These are phyloP conservation scores for Dendrobium catenatum DNA, from an alignment of 106 monocot genomes.

Conservation along the genomic window DNA sequence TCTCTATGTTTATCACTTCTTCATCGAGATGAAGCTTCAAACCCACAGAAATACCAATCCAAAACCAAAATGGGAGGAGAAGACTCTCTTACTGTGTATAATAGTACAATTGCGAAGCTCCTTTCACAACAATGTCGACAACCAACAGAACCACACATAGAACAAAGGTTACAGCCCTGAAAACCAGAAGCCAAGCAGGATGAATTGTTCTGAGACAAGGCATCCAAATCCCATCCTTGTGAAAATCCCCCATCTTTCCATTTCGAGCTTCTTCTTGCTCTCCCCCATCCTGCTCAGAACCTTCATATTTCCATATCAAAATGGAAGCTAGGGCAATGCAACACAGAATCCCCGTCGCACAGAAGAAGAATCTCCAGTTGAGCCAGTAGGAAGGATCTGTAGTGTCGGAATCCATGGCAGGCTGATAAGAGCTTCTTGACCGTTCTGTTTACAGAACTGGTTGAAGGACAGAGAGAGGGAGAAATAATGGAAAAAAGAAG, in stretches of 20 bases:
- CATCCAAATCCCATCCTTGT: conserved; percentile 53
- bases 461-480: too few relatives aligned
- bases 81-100: conserved; percentile 61
- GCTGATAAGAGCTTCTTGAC: conserved; percentile 26
- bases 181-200: conserved; percentile 63
- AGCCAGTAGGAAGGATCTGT: conserved; percentile 43
- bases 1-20: too few relatives aligned
- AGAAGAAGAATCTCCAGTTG: conserved; percentile 57
- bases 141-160: conserved; percentile 38
- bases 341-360: conserved; percentile 36
- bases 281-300: background rate
- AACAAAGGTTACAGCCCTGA: conserved; percentile 37
- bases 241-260: too few relatives aligned
- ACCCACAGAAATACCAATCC: too few relatives aligned
- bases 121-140: conserved; percentile 26
- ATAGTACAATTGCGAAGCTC: conserved; percentile 38
- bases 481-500: too few relatives aligned
- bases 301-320: conserved; percentile 55
- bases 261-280: background rate
- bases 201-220: conserved; percentile 64
- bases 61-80: too few relatives aligned
- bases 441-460: too few relatives aligned
- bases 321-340: conserved; percentile 34
- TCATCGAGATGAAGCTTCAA: too few relatives aligned
- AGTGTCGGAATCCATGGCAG: conserved; percentile 28